Conservation (phyloP, 139 green algal species). For the Chlamydomonas applanata region DNA sequence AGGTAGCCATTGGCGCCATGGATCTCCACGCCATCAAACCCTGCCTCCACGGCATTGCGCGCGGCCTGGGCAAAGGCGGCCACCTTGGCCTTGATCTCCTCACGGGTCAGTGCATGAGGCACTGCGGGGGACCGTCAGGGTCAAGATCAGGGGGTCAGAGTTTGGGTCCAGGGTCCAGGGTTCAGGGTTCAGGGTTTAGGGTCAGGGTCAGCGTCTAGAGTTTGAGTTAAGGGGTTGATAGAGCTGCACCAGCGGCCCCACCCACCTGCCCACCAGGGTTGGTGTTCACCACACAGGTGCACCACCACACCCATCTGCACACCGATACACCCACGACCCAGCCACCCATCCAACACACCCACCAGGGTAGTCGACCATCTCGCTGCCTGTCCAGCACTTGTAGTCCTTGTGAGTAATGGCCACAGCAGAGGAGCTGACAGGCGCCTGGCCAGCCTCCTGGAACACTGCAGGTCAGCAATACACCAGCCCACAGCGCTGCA, state of each 20-base stretch:
- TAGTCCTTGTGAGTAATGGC: slow-evolving; percentile 29
- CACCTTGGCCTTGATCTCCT: slow-evolving; percentile 41
- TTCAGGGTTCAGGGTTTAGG: too few relatives aligned
- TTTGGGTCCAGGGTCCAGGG: too few relatives aligned
- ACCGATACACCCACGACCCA: too few relatives aligned
- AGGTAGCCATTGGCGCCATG: slow-evolving; percentile 79
- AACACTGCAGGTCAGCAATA: slow-evolving; percentile 31
- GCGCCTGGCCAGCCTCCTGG: slow-evolving; percentile 49
- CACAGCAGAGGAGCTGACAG: slow-evolving; percentile 57
- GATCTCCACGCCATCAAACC: slow-evolving; percentile 76
- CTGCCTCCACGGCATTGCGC: slow-evolving; percentile 49
- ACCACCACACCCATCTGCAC: too few relatives aligned
- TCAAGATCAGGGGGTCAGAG: too few relatives aligned
- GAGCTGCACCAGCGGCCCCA: too few relatives aligned
- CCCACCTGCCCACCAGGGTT: too few relatives aligned
- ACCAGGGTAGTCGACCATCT: not conserved
- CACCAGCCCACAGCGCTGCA: not conserved
- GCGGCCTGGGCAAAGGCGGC: slow-evolving; percentile 38
- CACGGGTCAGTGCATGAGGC: slow-evolving; percentile 33
- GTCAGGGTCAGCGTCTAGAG: too few relatives aligned
- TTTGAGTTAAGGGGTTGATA: too few relatives aligned
- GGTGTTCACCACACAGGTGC: too few relatives aligned
- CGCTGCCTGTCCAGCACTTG: slow-evolving; percentile 24
- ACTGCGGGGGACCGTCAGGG: slow-evolving; percentile 13
- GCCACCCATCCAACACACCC: not conserved